A percentile compares a stretch with the other conserved stretches of the same genome.
Evolutionary conservation across 306 rosid genomes (phyloP).

Genomic region (Cyamopsis tetragonoloba): DNA sequence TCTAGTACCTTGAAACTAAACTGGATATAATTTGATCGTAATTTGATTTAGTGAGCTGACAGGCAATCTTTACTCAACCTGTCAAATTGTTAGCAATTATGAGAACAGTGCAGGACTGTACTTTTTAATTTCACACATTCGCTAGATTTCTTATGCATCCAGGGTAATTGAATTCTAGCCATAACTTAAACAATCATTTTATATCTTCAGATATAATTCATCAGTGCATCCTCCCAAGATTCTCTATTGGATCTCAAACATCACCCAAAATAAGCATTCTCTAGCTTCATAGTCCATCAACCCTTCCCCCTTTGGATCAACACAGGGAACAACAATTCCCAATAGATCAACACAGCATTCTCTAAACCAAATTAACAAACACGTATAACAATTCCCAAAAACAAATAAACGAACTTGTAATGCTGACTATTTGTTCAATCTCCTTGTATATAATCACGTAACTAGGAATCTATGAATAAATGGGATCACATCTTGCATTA

Average conservation of each 20-base stretch:
- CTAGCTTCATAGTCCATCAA: neutral
- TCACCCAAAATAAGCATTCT: neutral
- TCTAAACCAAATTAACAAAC: neutral
- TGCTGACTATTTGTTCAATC: neutral
- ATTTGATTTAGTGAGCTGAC: neutral
- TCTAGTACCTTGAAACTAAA: neutral
- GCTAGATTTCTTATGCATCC: neutral
- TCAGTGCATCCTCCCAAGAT: no score
- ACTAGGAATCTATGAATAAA: neutral
- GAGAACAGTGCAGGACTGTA: neutral
- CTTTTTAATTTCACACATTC: neutral
- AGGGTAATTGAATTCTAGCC: no score
- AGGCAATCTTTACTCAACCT: neutral
- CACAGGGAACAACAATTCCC: neutral
- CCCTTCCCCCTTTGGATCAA: neutral
- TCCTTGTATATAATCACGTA: neutral
- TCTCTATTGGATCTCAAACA: neutral
- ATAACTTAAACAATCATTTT: no score
- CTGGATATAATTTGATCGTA: neutral
- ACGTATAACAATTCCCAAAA: neutral
- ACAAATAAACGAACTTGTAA: neutral
- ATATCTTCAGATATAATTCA: no score
- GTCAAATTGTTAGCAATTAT: neutral
- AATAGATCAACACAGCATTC: neutral
- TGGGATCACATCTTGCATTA: neutral